These are phyloP conservation scores for Spongispora temasekensis DNA, from an alignment of 1,284 basidiomycete genomes.

Conservation along the genomic window DNA sequence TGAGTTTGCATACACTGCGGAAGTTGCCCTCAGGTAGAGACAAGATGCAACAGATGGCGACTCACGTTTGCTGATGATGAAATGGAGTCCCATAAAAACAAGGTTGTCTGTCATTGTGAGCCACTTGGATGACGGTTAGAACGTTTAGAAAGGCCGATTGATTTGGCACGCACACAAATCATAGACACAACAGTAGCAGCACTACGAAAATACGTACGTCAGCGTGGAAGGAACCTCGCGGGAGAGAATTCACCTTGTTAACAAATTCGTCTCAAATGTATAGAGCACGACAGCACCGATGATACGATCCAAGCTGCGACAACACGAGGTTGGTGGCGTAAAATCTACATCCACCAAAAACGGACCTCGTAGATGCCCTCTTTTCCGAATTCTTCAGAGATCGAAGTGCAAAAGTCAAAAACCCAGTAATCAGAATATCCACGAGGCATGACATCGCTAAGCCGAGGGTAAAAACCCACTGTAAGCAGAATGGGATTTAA, in stretches of 20 bases:
- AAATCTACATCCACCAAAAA: neutral
- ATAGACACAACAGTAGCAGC: slow-evolving; percentile 48
- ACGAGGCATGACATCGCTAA: slow-evolving; percentile 47
- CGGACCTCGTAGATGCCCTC: slow-evolving; percentile 30
- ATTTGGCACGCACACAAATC: slow-evolving; percentile 44
- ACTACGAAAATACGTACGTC: slow-evolving; percentile 32
- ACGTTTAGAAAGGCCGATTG: slow-evolving; percentile 10
- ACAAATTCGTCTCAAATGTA: slow-evolving; percentile 51
- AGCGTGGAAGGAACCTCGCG: neutral
- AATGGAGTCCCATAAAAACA: slow-evolving; percentile 53
- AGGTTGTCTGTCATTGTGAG: slow-evolving; percentile 48
- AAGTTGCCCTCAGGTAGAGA: neutral
- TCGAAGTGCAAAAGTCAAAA: slow-evolving; percentile 46
- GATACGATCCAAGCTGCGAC: slow-evolving; percentile 45
- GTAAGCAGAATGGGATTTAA: slow-evolving; percentile 27
- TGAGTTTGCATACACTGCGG: slow-evolving; percentile 37
- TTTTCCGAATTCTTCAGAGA: slow-evolving; percentile 40
- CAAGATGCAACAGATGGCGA: slow-evolving; percentile 2
- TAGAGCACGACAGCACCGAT: slow-evolving; percentile 52
- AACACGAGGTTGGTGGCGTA: neutral
- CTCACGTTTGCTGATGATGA: slow-evolving; percentile 50
- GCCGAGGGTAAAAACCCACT: slow-evolving; percentile 54
- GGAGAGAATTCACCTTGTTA: slow-evolving; percentile 44
- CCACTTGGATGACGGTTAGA: slow-evolving; percentile 41
- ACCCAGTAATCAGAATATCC: slow-evolving; percentile 50